Percentiles rank a stretch among this genome's conserved stretches.
Conservation (phyloP, 1,139 yeast genomes). For the Neolecta irregularis region DNA sequence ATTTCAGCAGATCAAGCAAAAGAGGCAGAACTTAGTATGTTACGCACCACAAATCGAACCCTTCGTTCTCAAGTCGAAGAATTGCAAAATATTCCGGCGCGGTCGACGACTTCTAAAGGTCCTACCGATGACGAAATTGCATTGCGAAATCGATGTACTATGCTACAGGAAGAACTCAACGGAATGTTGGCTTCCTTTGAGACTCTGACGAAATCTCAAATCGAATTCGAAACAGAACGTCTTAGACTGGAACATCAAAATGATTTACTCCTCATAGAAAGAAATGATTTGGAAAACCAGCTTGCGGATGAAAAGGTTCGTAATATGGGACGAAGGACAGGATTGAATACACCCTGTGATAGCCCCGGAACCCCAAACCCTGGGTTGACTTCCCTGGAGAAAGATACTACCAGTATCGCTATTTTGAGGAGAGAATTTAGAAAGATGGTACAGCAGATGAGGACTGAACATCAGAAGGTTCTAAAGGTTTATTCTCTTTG, state of each 20-base stretch:
- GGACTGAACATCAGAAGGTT: slow-evolving; percentile 13
- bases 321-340: slow-evolving; percentile 8
- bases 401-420: slow-evolving; percentile 12
- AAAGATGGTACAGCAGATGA: slow-evolving; percentile 15
- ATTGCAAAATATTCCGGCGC: background rate
- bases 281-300: slow-evolving; percentile 14
- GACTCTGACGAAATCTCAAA: slow-evolving; percentile 11
- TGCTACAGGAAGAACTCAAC: slow-evolving; percentile 14
- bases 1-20: background rate
- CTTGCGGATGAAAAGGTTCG: slow-evolving; percentile 14
- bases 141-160: slow-evolving; percentile 6
- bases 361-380: slow-evolving; percentile 5
- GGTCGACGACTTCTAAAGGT: background rate
- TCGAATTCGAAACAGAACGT: slow-evolving; percentile 15
- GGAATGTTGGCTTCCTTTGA: slow-evolving; percentile 15
- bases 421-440: slow-evolving; percentile 16
- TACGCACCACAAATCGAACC: too few species aligned
- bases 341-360: background rate
- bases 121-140: slow-evolving; percentile 3
- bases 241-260: slow-evolving; percentile 10
- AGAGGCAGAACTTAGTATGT: background rate
- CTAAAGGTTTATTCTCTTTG: slow-evolving; percentile 4
- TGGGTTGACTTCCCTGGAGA: background rate
- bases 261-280: slow-evolving; percentile 13
- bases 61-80: too few species aligned